Evolutionary conservation across 208 protist genomes (phyloP), one percentile per base, ranked within the genome.

Genomic region (Crithidia mellificae): DNA sequence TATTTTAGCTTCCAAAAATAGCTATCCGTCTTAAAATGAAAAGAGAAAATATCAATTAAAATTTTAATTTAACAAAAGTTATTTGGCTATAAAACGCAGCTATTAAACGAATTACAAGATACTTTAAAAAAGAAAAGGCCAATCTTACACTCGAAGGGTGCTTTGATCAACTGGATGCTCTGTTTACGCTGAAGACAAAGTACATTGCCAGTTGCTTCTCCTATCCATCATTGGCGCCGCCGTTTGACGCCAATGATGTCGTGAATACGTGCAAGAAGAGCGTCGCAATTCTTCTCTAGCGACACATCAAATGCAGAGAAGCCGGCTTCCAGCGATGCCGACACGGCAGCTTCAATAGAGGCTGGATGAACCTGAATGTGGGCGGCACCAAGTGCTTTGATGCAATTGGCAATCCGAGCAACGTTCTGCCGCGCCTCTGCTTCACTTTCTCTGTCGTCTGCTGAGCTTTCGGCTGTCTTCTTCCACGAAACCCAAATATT

Each of bases 401-500:
- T 81, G 66, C 88, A 94, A 72, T 94, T 94, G 6, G 78, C 80
- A 9, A 96, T 74, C 22, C 88, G 84, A 15, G 82, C 78, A 0
- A 90, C 66, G 56, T 80, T 83, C 15, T 83, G 83, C 0, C 78
- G 55, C 19, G 57, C 59, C 15, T 86, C 83, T 0, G 22, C 22
- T 5, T 77, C 80, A 12, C 51, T 46, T 25, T 77, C 72, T 29
- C 20, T 63, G 7, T 59, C 67, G 2, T 75, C 56, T 7, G 56
- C 68, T 22, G 6, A 11, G 17, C 53, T 24, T 20, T 44, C 24
- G 2, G 6, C n/a, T 19, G n/a, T 0, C 51, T 79, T 34, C 41
- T 50, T 51, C 29, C 46, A 22, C 27, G 98, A 78, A 91, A 97
- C 74, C 88, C 90, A 97, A 43, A 97, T 84, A 34, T 85, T 87